Base-by-base conservation (phyloP, 2,329 filamentous ascomycete genomes). In the Aspergillus cejpii region DNA sequence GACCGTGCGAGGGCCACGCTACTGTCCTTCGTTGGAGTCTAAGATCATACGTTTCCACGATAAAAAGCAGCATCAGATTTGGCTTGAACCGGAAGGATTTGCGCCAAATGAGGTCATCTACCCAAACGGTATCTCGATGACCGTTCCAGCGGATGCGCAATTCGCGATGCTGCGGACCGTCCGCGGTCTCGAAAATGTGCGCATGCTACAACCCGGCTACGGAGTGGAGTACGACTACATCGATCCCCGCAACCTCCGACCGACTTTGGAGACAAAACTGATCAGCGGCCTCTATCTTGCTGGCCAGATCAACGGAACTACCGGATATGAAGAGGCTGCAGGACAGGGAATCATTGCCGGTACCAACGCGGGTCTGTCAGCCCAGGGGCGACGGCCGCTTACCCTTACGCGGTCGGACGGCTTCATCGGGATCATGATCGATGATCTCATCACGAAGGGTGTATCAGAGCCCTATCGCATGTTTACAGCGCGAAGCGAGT, bases 151-250 rank as follows among this genome's bases (percentile, higher is more conserved):
- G 0, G 87, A 91, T 45, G 88, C 86, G 0, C 92, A 98, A 64
- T 83, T 87, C 57, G 78, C 83, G 41, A 81, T 94, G 61, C 74
- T 98, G n/a, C 84, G 82, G 44, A 94, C 88, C 0, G 85, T 98
- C 43, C 77, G 72, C n/a, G 92, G 92, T 0, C 76, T 98, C 1
- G 91, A 97, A 61, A 81, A 90, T 47, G 89, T 89, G 3, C 81
- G 75, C 20, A 96, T 98, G 90, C 78, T 94, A 5, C 91, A 97
- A 60, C 85, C 91, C 1, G 92, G 91, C 6, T 98, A 98, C 60
- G 92, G 92, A 6, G 92, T 98, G 1, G 92, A 98, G 65, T 98
- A 98, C 66, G 92, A 97, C 70, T 98, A 98, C 65, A 87, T 98
- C 14, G 92, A 98, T 62, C 92, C 92, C 14, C 84, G 92, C 41